phyloP scores from a whole-genome alignment of 306 rosid species.

The Dryas alaskensis region DNA sequence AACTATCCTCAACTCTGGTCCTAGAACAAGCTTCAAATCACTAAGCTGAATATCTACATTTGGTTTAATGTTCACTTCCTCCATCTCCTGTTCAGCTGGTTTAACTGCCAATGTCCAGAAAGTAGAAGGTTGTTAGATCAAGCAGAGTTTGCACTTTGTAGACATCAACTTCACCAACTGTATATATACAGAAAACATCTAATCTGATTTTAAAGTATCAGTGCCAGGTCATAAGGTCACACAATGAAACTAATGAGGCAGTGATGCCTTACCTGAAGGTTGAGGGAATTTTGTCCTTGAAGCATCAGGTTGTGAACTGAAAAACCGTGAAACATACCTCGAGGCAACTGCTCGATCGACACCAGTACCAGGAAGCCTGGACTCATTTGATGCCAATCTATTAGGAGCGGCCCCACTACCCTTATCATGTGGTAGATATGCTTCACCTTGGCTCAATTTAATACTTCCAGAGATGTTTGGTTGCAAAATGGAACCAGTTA shows the following conservation, averaged over 20 bases:
- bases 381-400: slow-evolving; percentile 67
- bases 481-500: slow-evolving; percentile 89
- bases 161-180: slow-evolving; percentile 1
- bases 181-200: background rate
- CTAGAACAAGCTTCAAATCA: slow-evolving; percentile 81
- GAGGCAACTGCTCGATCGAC: slow-evolving; percentile 66
- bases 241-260: slow-evolving; percentile 19
- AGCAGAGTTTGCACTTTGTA: slow-evolving; percentile 10
- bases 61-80: slow-evolving; percentile 58
- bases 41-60: slow-evolving; percentile 57
- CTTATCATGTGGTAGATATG: slow-evolving; percentile 93
- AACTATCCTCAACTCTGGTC: slow-evolving; percentile 88
- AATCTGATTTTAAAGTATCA: background rate
- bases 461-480: slow-evolving; percentile 83
- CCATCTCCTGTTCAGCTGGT: slow-evolving; percentile 56
- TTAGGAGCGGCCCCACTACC: slow-evolving; percentile 66
- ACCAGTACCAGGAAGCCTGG: slow-evolving; percentile 55
- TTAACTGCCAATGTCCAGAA: slow-evolving; percentile 42
- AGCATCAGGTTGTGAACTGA: slow-evolving; percentile 61
- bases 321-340: slow-evolving; percentile 75
- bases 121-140: slow-evolving; percentile 12
- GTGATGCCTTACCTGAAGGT: slow-evolving; percentile 55
- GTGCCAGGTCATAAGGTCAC: background rate
- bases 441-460: slow-evolving; percentile 92
- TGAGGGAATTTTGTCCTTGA: slow-evolving; percentile 46